phyloP scores from a whole-genome alignment of 345 rosid genomes.

The Nasturtium officinale region DNA sequence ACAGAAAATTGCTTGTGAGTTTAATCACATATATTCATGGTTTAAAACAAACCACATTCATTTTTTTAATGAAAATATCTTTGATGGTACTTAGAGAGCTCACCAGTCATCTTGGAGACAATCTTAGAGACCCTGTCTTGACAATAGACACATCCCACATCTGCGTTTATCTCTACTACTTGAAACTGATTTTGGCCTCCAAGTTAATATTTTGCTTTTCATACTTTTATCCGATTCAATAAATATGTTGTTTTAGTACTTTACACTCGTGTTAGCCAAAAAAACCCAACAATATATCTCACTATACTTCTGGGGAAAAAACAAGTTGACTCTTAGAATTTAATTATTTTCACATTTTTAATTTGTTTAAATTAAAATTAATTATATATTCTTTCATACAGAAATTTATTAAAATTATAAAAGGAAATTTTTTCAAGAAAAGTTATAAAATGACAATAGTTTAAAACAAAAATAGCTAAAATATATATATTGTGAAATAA shows the following conservation, averaged over 20 bases:
- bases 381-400: not conserved
- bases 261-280: not conserved
- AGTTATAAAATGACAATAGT: not conserved
- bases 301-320: not conserved
- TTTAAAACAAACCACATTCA: not conserved
- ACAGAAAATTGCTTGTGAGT: slow-evolving; percentile 12
- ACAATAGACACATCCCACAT: slow-evolving; percentile 41
- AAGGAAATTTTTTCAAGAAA: not conserved
- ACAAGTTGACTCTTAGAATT: not conserved
- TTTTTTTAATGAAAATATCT: not conserved
- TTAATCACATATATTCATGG: not conserved
- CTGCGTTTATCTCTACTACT: slow-evolving; percentile 38
- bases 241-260: slow-evolving; percentile 1
- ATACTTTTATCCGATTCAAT: not conserved
- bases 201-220: slow-evolving; percentile 22
- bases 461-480: not conserved
- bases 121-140: slow-evolving; percentile 42
- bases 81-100: slow-evolving; percentile 23
- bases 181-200: slow-evolving; percentile 36
- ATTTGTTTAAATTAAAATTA: not conserved
- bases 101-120: slow-evolving; percentile 44
- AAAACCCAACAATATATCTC: not conserved
- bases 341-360: not conserved
- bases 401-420: not conserved
- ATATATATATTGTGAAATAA: not conserved